Conservation (phyloP, 2,329 filamentous ascomycete genomes). For the Epichloe glyceriae region DNA sequence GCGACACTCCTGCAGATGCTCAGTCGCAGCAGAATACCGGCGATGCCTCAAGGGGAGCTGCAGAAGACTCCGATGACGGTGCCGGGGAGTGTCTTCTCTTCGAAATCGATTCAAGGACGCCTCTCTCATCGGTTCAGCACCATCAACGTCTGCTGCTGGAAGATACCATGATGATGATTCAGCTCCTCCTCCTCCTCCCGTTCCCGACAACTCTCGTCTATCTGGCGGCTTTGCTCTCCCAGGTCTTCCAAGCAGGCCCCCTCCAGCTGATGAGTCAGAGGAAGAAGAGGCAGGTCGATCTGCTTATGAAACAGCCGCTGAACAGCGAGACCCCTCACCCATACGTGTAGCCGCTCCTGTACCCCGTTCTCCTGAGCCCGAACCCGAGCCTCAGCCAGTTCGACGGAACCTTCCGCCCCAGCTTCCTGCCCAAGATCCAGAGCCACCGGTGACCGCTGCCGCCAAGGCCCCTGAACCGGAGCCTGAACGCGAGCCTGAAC, state of each 20-base stretch:
- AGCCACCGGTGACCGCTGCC: constrained; percentile 45
- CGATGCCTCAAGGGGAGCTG: constrained; percentile 28
- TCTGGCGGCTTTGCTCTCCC: constrained; percentile 68
- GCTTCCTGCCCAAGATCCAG: constrained; percentile 49
- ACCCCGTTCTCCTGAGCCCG: constrained; percentile 44
- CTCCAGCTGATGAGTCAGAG: constrained; percentile 35
- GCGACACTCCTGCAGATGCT: constrained; percentile 37
- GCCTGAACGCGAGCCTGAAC: constrained; percentile 24
- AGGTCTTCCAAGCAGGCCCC: constrained; percentile 53
- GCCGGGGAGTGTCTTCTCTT: constrained; percentile 59
- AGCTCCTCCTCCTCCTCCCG: constrained; percentile 29
- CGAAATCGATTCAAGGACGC: constrained; percentile 72
- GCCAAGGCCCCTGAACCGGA: constrained; percentile 46
- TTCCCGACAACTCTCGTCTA: constrained; percentile 53
- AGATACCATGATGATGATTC: constrained; percentile 21
- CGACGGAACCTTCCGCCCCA: constrained; percentile 44
- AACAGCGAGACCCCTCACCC: constrained; percentile 54
- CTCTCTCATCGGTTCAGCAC: constrained; percentile 50
- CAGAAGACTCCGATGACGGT: constrained; percentile 40
- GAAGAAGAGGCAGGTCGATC: constrained; percentile 42
- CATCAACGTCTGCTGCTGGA: constrained; percentile 23
- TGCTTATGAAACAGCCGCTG: constrained; percentile 16
- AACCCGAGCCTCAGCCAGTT: constrained; percentile 32
- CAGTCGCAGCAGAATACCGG: constrained; percentile 50
- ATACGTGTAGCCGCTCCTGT: constrained; percentile 81